phyloP scores from a whole-genome alignment of 2,329 filamentous ascomycete genomes.

The Botrytis byssoidea region DNA sequence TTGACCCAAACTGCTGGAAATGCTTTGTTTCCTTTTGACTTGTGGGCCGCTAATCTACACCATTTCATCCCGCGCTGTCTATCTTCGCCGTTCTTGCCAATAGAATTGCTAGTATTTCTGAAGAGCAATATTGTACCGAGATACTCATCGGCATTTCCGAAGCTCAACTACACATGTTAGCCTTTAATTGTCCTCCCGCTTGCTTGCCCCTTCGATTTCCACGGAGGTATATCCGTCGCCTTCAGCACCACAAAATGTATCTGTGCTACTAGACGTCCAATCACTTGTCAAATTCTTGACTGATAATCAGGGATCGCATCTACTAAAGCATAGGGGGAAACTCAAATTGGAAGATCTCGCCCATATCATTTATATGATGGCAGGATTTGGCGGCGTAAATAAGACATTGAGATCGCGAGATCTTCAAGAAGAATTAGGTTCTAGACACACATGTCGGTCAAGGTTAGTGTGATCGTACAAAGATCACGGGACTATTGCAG shows the following conservation, averaged over 20 bases:
- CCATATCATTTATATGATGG: not conserved
- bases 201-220: not conserved
- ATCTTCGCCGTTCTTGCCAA: not conserved
- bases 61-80: not conserved
- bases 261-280: not conserved
- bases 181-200: not conserved
- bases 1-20: conserved; percentile 10
- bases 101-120: not conserved
- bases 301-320: not conserved
- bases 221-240: not conserved
- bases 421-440: not conserved
- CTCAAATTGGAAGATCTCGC: not conserved
- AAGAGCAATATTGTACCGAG: not conserved
- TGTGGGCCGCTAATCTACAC: not conserved
- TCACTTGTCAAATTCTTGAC: not conserved
- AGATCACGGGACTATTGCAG: not conserved
- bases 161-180: not conserved
- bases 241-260: not conserved
- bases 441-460: not conserved
- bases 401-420: not conserved
- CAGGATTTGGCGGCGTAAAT: not conserved
- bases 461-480: not conserved
- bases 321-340: not conserved
- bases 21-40: not conserved
- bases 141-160: not conserved